Evolutionary conservation across 2,329 filamentous ascomycete species (phyloP), one percentile per base, ranked within the genome.

Genomic region (Dactylellina leptospora): DNA sequence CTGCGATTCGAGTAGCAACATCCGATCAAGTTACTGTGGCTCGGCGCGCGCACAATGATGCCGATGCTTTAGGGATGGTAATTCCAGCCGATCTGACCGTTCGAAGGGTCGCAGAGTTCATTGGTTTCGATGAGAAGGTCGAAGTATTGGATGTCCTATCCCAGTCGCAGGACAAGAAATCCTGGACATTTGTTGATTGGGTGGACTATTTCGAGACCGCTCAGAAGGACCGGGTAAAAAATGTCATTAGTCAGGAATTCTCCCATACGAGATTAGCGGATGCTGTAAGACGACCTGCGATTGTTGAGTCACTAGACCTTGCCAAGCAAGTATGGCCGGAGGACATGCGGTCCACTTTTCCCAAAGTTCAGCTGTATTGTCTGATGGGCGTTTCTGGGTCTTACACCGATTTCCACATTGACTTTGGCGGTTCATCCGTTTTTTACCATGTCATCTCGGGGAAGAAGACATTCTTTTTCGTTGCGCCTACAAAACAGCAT

Each of bases 331-430:
- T 85, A n/a, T 85, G 84, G 84, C 83, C 82, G 13, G 80, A 82
- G 62, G 83, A 84, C 80, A 81, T 50, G 83, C 84, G 74, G 82
- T 83, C 27, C 83, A 86, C 59, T 86, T 83, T 62, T 86, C 87
- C 4, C 85, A 86, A 71, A 66, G 87, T 90, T 5, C 86, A 88
- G 70, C 89, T 76, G 36, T 77, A 77, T 54, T 75, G 76, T 76
- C 80, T 90, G 33, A 90, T 90, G 87, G 89, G 87, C 3, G 87
- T 89, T 20, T 86, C 86, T 10, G 87, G 90, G 78, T 88, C 87
- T 78, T 90, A 88, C 75, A 90, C 87, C 18, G 87, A 90, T 78
- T 90, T 90, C 75, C 87, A 90, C 78, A 88, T 90, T 76, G 87
- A 90, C 77, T 90, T 90, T 78, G 87, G 87, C 33, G 87, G 87